A percentile compares a stretch with the other conserved stretches of the same genome.
phyloP scores from a whole-genome alignment of 2,329 filamentous ascomycete species.

The Cytospora piceicola region DNA sequence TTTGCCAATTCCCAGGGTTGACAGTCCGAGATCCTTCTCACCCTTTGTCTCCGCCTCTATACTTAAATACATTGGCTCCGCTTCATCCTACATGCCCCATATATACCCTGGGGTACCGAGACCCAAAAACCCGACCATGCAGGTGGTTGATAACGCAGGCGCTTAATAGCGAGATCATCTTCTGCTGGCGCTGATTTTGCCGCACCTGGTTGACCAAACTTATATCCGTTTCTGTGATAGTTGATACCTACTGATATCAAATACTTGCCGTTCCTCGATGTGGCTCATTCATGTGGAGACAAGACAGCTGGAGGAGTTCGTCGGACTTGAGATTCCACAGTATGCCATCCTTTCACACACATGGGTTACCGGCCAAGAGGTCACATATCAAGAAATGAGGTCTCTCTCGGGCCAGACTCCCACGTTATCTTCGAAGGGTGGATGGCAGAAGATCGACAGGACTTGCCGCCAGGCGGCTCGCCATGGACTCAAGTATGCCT shows the following conservation, averaged over 20 bases:
- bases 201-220: background rate
- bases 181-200: background rate
- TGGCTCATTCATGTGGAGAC: slow-evolving; percentile 22
- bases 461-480: slow-evolving; percentile 10
- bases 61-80: too few species aligned
- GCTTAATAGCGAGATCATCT: too few species aligned
- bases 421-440: background rate
- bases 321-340: slow-evolving; percentile 2
- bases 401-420: background rate
- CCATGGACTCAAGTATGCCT: slow-evolving; percentile 16
- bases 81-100: too few species aligned
- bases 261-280: background rate
- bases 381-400: slow-evolving; percentile 20
- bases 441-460: slow-evolving; percentile 17
- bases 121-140: too few species aligned
- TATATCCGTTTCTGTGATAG: background rate
- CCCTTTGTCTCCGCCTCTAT: too few species aligned
- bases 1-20: too few species aligned
- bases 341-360: slow-evolving; percentile 28
- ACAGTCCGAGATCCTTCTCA: too few species aligned
- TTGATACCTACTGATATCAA: background rate
- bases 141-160: too few species aligned
- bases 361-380: slow-evolving; percentile 21
- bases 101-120: too few species aligned
- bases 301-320: slow-evolving; percentile 18